Conservation (phyloP, 2,329 filamentous ascomycete species). For the Hymenoscyphus occultus region DNA sequence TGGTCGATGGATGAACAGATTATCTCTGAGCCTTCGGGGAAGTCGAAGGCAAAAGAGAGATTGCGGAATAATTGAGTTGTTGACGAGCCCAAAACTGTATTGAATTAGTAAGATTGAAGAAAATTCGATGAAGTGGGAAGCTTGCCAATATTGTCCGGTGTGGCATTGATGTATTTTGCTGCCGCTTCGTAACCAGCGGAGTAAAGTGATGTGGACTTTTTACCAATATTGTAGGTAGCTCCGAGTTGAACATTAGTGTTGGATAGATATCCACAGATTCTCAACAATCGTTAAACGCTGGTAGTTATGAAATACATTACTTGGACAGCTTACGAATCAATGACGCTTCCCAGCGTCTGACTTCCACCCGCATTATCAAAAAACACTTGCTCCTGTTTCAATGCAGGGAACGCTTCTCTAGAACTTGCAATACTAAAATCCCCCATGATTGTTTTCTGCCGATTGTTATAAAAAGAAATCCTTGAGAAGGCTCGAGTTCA, state of each 20-base stretch:
- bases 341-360: slow-evolving; percentile 64
- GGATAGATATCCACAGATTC: slow-evolving; percentile 63
- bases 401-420: slow-evolving; percentile 64
- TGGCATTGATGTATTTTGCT: slow-evolving; percentile 68
- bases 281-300: slow-evolving; percentile 32
- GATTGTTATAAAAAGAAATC: background rate
- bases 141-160: slow-evolving; percentile 60
- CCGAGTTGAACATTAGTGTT: slow-evolving; percentile 74
- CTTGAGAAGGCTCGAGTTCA: background rate
- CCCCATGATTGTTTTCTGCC: slow-evolving; percentile 23
- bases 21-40: slow-evolving; percentile 60
- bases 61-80: slow-evolving; percentile 77
- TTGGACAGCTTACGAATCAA: slow-evolving; percentile 53
- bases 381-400: slow-evolving; percentile 65
- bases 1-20: slow-evolving; percentile 72
- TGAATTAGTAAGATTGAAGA: slow-evolving; percentile 7
- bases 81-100: slow-evolving; percentile 63
- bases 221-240: slow-evolving; percentile 61
- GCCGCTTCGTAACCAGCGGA: slow-evolving; percentile 59
- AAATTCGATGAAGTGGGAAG: background rate
- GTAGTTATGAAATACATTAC: background rate
- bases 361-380: slow-evolving; percentile 79
- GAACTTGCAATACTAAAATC: slow-evolving; percentile 54
- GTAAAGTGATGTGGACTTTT: slow-evolving; percentile 58
- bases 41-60: slow-evolving; percentile 54